A percentile compares a stretch with the other conserved stretches of the same genome.
Evolutionary conservation across 1,284 basidiomycete genomes (phyloP).

Genomic region (Sanghuangporus weigelae): DNA sequence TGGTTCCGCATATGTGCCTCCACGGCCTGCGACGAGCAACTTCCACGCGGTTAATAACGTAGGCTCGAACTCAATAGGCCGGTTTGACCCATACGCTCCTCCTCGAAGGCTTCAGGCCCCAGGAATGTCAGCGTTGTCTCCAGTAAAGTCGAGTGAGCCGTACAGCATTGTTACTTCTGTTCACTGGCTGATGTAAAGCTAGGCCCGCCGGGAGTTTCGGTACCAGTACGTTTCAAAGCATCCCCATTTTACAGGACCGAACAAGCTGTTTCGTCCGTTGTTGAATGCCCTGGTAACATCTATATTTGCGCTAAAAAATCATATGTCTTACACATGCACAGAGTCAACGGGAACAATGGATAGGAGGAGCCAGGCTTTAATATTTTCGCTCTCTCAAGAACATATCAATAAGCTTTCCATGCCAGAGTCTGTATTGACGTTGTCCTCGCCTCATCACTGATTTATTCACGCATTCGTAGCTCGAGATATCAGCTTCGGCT

Average conservation of each 20-base stretch:
- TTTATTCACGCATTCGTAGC: constrained; percentile 31
- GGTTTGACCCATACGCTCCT: constrained; percentile 61
- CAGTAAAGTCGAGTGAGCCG: constrained; percentile 17
- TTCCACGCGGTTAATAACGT: not conserved
- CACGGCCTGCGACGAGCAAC: not conserved
- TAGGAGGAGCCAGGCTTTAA: constrained; percentile 56
- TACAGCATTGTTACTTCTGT: not conserved
- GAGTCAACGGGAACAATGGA: constrained; percentile 74
- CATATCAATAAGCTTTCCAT: constrained; percentile 57
- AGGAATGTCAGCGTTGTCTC: constrained; percentile 24
- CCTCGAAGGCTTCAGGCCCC: constrained; percentile 38
- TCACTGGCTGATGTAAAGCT: constrained; percentile 7
- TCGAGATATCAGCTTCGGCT: constrained; percentile 77
- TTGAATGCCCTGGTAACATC: constrained; percentile 67
- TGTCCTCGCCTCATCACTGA: not conserved
- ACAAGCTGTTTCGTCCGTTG: constrained; percentile 54
- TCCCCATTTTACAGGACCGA: constrained; percentile 76
- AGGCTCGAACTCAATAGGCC: constrained; percentile 26
- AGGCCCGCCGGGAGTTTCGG: constrained; percentile 15
- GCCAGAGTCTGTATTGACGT: constrained; percentile 37
- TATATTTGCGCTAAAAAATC: not conserved
- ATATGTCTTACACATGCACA: constrained; percentile 26
- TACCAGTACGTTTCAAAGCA: constrained; percentile 62
- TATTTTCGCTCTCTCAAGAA: constrained; percentile 60
- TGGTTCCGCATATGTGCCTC: constrained; percentile 4